Base-by-base conservation (phyloP, 2,329 filamentous ascomycete genomes). In the Cryphonectria japonica region DNA sequence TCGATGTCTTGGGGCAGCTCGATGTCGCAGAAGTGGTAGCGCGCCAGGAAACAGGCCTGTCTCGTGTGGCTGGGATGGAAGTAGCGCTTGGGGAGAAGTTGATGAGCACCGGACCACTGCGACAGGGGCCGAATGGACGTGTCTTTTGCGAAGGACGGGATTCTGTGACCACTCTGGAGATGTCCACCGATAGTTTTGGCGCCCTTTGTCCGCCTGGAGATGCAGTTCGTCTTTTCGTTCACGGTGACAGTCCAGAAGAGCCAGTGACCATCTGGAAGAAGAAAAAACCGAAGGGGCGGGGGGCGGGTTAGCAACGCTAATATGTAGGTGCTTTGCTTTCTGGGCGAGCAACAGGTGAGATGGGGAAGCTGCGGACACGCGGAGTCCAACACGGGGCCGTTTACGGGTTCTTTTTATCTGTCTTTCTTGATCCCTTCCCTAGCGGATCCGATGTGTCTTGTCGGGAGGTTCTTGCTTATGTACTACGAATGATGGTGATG, bases 41-140 rank as follows among this genome's bases (percentile, higher is more conserved):
- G 76, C 77, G 76, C 74, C 77, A 77, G 76, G 77, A 76, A 72
- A 43, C 66, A 74, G 72, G 72, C 59, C 72, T 73, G 72, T 72
- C 72, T 73, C 73, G 74, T 69, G 76, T 77, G 76, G 75, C 72
- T 76, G 75, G 77, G 74, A 70, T 71, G 52, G 62, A 50, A 9
- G 46, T 50, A 50, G 64, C 57, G 54, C 71, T 46, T 46, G 64
- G 67, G 65, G 57, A 70, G 62, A 52, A 67, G 62, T 62, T 59
- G 46, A 41, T 57, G 67, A 61, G 37, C 67, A 46, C 22, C 67
- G 59, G 54, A 64, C 19, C 26, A 65, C 43, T 19, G 43, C 39
- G 52, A 65, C 46, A 66, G 62, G 68, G 61, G 37, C 14, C 9
- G 8, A 5, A 37, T 8, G 26, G 19, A 59, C 22, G 54, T 63